Percentiles rank a stretch among this genome's conserved stretches.
phyloP scores from a whole-genome alignment of 2,329 filamentous ascomycete species.

The Dryadomyces quercivorus region DNA sequence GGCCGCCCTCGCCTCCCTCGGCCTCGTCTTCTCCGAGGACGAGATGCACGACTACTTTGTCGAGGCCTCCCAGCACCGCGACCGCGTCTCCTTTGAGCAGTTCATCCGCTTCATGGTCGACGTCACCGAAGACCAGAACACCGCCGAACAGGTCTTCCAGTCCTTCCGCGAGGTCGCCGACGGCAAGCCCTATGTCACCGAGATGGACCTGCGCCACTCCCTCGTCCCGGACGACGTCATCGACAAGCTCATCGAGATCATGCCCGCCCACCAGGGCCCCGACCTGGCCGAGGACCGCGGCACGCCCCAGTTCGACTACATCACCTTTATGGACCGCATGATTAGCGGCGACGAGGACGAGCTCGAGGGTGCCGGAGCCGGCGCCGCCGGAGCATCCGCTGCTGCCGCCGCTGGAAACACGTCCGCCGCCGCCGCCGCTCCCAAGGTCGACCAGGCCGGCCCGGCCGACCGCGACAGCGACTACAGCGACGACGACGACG shows the following conservation, averaged over 20 bases:
- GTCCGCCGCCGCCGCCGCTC: neutral
- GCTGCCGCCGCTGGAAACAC: slow-evolving; percentile 18
- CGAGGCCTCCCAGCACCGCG: slow-evolving; percentile 59
- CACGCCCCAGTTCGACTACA: slow-evolving; percentile 86
- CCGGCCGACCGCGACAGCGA: neutral
- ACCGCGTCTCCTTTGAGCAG: slow-evolving; percentile 89
- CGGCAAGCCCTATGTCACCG: slow-evolving; percentile 96
- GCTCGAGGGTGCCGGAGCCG: no score
- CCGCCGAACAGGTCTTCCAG: slow-evolving; percentile 95
- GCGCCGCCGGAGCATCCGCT: no score
- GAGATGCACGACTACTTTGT: slow-evolving; percentile 96
- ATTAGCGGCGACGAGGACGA: slow-evolving; percentile 28
- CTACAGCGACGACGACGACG: slow-evolving; percentile 15
- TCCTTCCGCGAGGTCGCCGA: slow-evolving; percentile 96
- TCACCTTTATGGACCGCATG: slow-evolving; percentile 89
- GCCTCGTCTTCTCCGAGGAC: slow-evolving; percentile 89
- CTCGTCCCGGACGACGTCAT: slow-evolving; percentile 96
- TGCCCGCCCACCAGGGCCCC: slow-evolving; percentile 73
- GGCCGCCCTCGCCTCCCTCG: slow-evolving; percentile 85
- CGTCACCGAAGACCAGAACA: slow-evolving; percentile 97
- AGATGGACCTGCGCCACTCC: slow-evolving; percentile 89
- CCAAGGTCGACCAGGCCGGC: neutral
- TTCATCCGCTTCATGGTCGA: slow-evolving; percentile 99
- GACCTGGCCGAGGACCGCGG: slow-evolving; percentile 77
- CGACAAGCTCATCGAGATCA: slow-evolving; percentile 76